Percentiles rank a stretch among this genome's conserved stretches.
phyloP scores from a whole-genome alignment of 371 early-diverging fungal species.

The Phascolomyces articulosus region DNA sequence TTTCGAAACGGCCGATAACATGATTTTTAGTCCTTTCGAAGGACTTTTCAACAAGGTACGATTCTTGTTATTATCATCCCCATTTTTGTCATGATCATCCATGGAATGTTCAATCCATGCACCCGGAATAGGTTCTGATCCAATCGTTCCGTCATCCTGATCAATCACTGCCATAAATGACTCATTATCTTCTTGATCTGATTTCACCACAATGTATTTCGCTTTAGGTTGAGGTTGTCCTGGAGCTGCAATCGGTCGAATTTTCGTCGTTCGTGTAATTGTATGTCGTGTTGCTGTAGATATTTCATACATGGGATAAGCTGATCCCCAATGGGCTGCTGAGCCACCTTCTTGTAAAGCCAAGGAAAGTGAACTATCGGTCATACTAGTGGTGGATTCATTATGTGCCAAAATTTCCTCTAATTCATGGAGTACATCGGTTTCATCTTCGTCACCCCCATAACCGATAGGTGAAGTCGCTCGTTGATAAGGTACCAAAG shows the following conservation, averaged over 20 bases:
- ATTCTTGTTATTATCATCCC: neutral
- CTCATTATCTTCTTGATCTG: slow-evolving; percentile 38
- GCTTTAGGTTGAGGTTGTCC: slow-evolving; percentile 12
- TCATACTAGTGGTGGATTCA: neutral
- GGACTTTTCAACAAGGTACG: slow-evolving; percentile 9
- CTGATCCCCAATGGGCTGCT: slow-evolving; percentile 8
- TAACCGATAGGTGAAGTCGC: neutral
- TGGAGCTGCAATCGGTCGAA: slow-evolving; percentile 29
- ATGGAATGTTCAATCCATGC: slow-evolving; percentile 21
- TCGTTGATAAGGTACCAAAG: neutral
- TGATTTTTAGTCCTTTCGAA: slow-evolving; percentile 26
- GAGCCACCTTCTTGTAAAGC: neutral
- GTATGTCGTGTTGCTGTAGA: slow-evolving; percentile 33
- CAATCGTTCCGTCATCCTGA: neutral
- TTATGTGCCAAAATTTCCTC: slow-evolving; percentile 28
- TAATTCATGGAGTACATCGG: slow-evolving; percentile 41
- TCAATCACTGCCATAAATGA: slow-evolving; percentile 43
- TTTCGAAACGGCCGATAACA: slow-evolving; percentile 58
- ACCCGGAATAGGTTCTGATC: slow-evolving; percentile 8
- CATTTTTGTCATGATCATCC: slow-evolving; percentile 6
- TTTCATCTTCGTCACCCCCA: neutral
- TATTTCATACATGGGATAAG: slow-evolving; percentile 35
- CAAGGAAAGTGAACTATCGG: neutral
- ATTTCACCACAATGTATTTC: slow-evolving; percentile 37
- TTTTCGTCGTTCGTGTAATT: slow-evolving; percentile 37